Conservation (phyloP, 768 basidiomycete species). For the Flagelloscypha sp. region DNA sequence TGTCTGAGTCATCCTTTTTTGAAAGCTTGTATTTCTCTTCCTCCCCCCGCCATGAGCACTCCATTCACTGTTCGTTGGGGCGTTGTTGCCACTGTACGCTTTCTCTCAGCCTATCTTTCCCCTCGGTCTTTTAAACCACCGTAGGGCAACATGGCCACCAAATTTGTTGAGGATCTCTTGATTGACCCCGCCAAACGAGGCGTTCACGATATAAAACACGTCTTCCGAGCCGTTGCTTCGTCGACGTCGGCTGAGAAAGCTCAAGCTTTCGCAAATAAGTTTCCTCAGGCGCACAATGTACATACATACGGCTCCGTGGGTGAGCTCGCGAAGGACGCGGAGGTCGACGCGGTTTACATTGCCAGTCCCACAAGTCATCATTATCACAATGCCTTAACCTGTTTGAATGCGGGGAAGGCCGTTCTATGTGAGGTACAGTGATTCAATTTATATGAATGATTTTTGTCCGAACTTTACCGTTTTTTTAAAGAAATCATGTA, state of each 20-base stretch:
- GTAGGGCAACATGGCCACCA: slow-evolving; percentile 1
- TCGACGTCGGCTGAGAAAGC: neutral
- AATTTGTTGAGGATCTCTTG: neutral
- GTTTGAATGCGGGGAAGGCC: neutral
- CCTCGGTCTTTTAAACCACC: neutral
- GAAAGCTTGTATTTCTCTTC: no score
- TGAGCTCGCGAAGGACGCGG: neutral
- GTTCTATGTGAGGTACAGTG: neutral
- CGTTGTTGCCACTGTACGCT: slow-evolving; percentile 1
- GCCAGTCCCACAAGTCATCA: slow-evolving; percentile 1
- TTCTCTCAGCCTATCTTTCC: neutral
- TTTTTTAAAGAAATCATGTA: slow-evolving; percentile 2
- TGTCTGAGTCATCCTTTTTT: no score
- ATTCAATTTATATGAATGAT: no score
- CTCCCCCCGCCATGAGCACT: no score
- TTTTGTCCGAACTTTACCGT: neutral
- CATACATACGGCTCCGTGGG: neutral
- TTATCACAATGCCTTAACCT: neutral
- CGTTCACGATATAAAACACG: neutral
- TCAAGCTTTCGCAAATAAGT: neutral
- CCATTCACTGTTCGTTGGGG: slow-evolving; percentile 2
- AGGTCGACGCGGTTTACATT: slow-evolving; percentile 1
- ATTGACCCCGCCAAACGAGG: neutral
- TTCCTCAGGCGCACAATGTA: neutral
- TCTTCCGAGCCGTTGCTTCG: slow-evolving; percentile 1